Conservation (phyloP, 495 filamentous ascomycete genomes). For the Hypoxylon trugodes region DNA sequence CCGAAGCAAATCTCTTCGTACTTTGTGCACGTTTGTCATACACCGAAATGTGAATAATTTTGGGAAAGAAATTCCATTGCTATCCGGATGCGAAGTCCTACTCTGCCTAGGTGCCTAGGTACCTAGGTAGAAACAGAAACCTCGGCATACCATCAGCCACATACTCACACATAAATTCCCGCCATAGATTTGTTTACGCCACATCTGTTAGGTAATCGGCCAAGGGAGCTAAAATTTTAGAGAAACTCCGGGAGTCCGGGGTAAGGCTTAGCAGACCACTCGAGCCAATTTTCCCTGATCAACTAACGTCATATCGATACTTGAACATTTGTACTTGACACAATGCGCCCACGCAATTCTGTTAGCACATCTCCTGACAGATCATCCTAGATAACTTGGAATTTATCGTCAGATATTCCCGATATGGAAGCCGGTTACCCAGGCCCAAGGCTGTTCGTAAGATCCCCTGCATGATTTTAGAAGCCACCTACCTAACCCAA, state of each 20-base stretch:
- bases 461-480: background rate
- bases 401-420: background rate
- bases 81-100: too few relatives aligned
- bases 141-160: too few relatives aligned
- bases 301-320: constrained; percentile 10
- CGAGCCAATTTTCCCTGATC: background rate
- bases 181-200: too few relatives aligned
- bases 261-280: constrained; percentile 11
- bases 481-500: background rate
- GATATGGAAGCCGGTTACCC: background rate
- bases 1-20: too few relatives aligned
- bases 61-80: too few relatives aligned
- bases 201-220: too few relatives aligned
- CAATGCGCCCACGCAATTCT: background rate
- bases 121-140: too few relatives aligned
- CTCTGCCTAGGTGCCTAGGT: too few relatives aligned
- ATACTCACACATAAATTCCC: background rate
- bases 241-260: constrained; percentile 1
- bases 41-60: too few relatives aligned
- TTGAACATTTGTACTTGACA: background rate
- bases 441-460: background rate
- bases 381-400: constrained; percentile 10
- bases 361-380: background rate
- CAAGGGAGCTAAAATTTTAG: too few relatives aligned
- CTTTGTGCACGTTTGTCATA: too few relatives aligned